Conservation (phyloP, 371 early-diverging fungal species). For the Smittium culicis region DNA sequence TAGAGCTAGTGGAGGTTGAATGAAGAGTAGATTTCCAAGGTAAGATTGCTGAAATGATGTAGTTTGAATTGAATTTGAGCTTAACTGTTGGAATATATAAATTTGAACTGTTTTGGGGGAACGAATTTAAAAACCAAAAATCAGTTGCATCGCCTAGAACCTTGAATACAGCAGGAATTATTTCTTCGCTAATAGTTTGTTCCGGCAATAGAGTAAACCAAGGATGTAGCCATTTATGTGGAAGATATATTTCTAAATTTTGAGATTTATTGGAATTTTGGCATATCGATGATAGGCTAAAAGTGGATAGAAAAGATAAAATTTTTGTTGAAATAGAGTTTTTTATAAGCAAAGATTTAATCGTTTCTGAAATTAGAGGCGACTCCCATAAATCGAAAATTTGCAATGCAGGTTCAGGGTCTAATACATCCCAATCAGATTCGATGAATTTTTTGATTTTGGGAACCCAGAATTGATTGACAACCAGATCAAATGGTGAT, state of each 20-base stretch:
- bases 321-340: not conserved
- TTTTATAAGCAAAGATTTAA: not conserved
- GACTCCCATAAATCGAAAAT: not conserved
- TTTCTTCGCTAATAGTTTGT: not conserved
- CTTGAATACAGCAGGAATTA: not conserved
- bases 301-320: no score
- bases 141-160: no score
- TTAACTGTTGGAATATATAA: no score
- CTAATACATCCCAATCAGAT: not conserved
- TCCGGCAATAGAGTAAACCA: not conserved
- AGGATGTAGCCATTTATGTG: not conserved
- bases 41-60: no score
- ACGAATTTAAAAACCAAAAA: no score
- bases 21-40: no score
- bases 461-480: not conserved
- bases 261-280: no score
- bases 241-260: not conserved
- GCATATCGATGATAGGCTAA: no score
- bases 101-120: no score
- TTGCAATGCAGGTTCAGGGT: not conserved
- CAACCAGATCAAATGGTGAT: no score
- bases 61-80: no score
- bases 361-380: not conserved
- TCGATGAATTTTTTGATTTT: not conserved
- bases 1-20: no score